Evolutionary conservation across 441 rosid species (phyloP).

Genomic region (Sinapis alba): DNA sequence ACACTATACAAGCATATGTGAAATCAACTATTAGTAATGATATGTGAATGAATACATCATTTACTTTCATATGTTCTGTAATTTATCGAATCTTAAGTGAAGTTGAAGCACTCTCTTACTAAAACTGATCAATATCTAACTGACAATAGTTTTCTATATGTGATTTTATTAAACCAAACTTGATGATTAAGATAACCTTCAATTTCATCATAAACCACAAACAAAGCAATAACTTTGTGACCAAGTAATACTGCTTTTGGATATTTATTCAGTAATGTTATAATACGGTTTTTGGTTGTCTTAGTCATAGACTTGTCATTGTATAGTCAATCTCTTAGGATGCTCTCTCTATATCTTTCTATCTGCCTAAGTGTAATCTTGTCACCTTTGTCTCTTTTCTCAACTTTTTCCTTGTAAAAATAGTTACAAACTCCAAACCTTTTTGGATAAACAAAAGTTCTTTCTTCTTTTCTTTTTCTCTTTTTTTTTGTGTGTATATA

Average conservation of each 20-base stretch:
- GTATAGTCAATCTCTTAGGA: not conserved
- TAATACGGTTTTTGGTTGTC: not conserved
- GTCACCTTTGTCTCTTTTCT: slow-evolving; percentile 29
- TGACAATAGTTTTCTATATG: not conserved
- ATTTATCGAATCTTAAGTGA: not conserved
- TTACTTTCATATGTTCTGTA: not conserved
- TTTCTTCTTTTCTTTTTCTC: slow-evolving; percentile 19
- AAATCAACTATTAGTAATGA: not conserved
- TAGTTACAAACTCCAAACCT: slow-evolving; percentile 7
- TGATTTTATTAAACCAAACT: not conserved
- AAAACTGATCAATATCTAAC: not conserved
- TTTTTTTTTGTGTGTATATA: too few relatives aligned
- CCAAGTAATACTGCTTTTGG: slow-evolving; percentile 13
- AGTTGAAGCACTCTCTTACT: not conserved
- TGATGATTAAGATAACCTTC: slow-evolving; percentile 15
- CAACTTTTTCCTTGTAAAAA: slow-evolving; percentile 16
- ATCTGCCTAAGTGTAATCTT: slow-evolving; percentile 33
- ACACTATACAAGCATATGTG: not conserved
- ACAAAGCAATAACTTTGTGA: slow-evolving; percentile 1
- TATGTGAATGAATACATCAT: not conserved
- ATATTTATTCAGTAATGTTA: not conserved
- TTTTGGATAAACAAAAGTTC: slow-evolving; percentile 27
- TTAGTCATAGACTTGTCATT: not conserved
- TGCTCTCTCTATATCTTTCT: not conserved
- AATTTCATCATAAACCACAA: not conserved